Percentiles rank a stretch among this genome's conserved stretches.
phyloP scores from a whole-genome alignment of 352 stramenopile species.

The Phytophthora quininea region DNA sequence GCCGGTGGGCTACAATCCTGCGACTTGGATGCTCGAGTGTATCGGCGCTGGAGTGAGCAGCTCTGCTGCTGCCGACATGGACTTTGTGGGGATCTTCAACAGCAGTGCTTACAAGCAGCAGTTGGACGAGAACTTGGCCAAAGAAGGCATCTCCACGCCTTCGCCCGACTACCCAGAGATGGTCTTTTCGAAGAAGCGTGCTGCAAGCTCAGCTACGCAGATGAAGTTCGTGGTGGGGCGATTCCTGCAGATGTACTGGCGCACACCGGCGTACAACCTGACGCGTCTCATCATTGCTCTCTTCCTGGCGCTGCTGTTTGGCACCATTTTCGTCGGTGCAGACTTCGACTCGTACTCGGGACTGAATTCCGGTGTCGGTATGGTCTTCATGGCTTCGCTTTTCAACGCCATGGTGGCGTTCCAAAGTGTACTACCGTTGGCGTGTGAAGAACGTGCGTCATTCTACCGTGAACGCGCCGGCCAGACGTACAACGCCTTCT shows the following conservation, averaged over 20 bases:
- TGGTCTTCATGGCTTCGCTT: constrained; percentile 54
- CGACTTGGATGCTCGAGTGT: constrained; percentile 79
- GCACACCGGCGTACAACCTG: constrained; percentile 66
- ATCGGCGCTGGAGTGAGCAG: constrained; percentile 33
- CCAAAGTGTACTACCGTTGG: constrained; percentile 59
- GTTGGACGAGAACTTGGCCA: background rate
- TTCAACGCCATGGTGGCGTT: constrained; percentile 69
- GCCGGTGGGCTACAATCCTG: constrained; percentile 37
- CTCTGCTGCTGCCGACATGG: background rate
- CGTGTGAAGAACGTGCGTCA: constrained; percentile 54
- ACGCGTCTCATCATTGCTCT: constrained; percentile 54
- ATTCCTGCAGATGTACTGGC: constrained; percentile 29
- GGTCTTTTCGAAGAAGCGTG: constrained; percentile 23
- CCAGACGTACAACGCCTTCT: constrained; percentile 69
- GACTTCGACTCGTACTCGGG: constrained; percentile 28
- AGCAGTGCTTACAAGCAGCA: background rate
- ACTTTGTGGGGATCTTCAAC: constrained; percentile 15
- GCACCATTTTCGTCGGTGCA: constrained; percentile 45
- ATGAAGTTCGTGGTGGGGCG: constrained; percentile 14
- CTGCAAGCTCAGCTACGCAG: constrained; percentile 1
- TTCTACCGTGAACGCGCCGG: constrained; percentile 78
- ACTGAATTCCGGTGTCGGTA: constrained; percentile 41
- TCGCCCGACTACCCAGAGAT: constrained; percentile 12
- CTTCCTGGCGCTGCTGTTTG: constrained; percentile 67
- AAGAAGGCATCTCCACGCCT: constrained; percentile 10